Base-by-base conservation (phyloP, 768 basidiomycete genomes). In the Kwoniella sp. region DNA sequence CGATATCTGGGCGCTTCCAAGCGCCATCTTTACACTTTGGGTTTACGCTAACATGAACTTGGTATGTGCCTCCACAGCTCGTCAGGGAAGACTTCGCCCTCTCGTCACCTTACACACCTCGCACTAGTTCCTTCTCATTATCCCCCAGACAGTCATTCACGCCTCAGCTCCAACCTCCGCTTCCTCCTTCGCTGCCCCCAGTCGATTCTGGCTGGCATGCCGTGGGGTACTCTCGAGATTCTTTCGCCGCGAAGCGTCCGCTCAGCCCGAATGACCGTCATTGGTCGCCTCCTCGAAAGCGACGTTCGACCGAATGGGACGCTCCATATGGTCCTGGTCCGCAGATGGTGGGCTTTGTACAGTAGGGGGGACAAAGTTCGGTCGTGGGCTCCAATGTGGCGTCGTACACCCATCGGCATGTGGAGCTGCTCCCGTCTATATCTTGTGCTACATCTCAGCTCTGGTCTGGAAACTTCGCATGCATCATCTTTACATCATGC, bases 51-150 rank as follows among this genome's bases (percentile, higher is more conserved):
- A n/a, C n/a, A n/a, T n/a, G n/a, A n/a, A n/a, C n/a, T n/a, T n/a
- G n/a, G n/a, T n/a, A n/a, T n/a, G n/a, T n/a, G n/a, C n/a, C n/a
- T n/a, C n/a, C n/a, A 17, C 36, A 63, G 61, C 46, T 63, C 33
- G 55, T 63, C 54, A 24, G 55, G 13, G 61, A 63, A 56, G 54
- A 54, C 17, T 50, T 63, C 24, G 53, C 61, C n/a, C 17, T 63
- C 10, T 55, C 54, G 8, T 50, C 61, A 7, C 54, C 54, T 8
- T 55, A 63, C 51, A 51, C 21, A 13, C 61, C 61, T 27, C 24
- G 17, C n/a, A 37, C 13, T 52, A 22, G 22, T n/a, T n/a, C n/a
- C n/a, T n/a, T n/a, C n/a, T 33, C 37, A 13, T 25, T 15, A 25
- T 26, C 44, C 40, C 15, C 36, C 55, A 1, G 44, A n/a, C 36